Conservation (phyloP, 176 grass and related monocot genomes). For the Triticum dicoccoides region DNA sequence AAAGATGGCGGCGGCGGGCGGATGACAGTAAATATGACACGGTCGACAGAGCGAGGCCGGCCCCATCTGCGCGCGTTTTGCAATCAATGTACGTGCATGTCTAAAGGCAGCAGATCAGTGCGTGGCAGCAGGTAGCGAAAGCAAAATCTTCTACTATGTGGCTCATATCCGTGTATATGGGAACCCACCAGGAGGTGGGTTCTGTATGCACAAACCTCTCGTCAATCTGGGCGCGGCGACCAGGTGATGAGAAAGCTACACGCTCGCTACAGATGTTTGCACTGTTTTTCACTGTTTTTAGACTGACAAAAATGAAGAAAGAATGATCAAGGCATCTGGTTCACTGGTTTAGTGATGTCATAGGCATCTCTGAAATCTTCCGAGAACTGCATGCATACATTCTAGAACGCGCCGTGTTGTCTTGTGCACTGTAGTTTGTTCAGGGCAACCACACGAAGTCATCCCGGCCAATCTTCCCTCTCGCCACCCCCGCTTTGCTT, state of each 20-base stretch:
- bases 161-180: neutral
- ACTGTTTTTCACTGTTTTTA: neutral
- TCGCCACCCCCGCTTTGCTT: too few relatives aligned
- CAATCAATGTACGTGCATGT: too few relatives aligned
- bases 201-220: too few relatives aligned
- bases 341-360: neutral
- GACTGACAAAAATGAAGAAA: neutral
- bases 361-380: neutral
- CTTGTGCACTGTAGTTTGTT: too few relatives aligned
- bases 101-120: neutral
- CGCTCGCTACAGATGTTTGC: neutral
- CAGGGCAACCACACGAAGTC: too few relatives aligned
- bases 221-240: too few relatives aligned
- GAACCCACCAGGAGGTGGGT: too few relatives aligned
- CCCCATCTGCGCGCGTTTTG: neutral
- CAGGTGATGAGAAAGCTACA: neutral
- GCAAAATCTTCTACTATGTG: neutral
- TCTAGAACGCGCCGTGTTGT: too few relatives aligned
- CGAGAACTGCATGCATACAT: too few relatives aligned
- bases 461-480: too few relatives aligned
- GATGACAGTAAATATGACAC: neutral
- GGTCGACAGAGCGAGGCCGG: neutral
- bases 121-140: neutral
- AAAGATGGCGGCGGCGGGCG: neutral
- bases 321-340: neutral